Conservation (phyloP, 23 red algal species). For the Gracilaria vermiculophylla region DNA sequence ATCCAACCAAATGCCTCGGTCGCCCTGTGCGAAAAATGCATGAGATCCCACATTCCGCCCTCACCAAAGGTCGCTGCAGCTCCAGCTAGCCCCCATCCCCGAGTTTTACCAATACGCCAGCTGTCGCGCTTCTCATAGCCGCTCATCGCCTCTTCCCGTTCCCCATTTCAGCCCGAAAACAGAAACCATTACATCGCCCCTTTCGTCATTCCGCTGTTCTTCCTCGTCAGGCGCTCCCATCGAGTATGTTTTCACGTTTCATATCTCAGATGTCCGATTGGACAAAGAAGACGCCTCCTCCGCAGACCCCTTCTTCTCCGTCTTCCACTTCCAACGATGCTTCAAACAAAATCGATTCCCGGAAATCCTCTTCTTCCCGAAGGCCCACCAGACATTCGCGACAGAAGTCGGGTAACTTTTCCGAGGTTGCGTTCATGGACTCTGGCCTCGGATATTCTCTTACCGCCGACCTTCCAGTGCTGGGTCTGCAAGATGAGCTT, state of each 20-base stretch:
- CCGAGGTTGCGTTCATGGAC: slow-evolving; percentile 81
- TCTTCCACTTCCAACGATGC: background rate
- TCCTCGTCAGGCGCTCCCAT: background rate
- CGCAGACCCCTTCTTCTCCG: background rate
- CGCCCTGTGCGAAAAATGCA: background rate
- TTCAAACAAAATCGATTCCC: background rate
- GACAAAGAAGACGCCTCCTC: background rate
- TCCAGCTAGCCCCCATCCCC: background rate
- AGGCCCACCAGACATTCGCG: slow-evolving; percentile 3
- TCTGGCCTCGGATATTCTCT: slow-evolving; percentile 73
- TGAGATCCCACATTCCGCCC: background rate
- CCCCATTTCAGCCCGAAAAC: background rate
- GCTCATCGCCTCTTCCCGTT: background rate
- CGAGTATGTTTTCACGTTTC: slow-evolving; percentile 12
- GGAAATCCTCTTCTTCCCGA: background rate
- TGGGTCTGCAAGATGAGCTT: slow-evolving; percentile 58
- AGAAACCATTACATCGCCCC: background rate
- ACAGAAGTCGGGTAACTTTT: slow-evolving; percentile 64
- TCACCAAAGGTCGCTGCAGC: background rate
- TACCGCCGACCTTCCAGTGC: slow-evolving; percentile 49
- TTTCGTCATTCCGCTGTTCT: background rate
- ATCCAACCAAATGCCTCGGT: background rate
- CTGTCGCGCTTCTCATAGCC: background rate
- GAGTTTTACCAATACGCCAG: no score
- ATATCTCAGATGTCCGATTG: slow-evolving; percentile 37